Base-by-base conservation (phyloP, 108 stramenopile species). In the Skeletonema tropicum region DNA sequence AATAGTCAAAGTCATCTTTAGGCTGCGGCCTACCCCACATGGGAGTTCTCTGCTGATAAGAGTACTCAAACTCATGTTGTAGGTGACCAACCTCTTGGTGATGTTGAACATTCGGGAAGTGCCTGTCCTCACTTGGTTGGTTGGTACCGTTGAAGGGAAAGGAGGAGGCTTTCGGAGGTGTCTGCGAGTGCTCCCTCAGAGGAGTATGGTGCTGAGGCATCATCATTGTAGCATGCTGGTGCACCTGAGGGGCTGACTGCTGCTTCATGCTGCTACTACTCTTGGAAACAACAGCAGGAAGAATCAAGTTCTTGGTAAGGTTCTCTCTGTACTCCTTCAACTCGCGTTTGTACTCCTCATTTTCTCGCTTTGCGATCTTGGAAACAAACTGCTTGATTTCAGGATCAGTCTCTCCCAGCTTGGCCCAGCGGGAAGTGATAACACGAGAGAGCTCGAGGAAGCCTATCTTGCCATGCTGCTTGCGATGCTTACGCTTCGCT, bases 401-500 rank as follows among this genome's bases (percentile, higher is more conserved):
- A 2, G 75, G 82, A 69, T 83, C 75, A 7, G 65, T 58, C 5
- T 39, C 26, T 19, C 73, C 82, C 14, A 83, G 42, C 35, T 64
- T 21, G 11, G 82, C 71, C 92, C 92, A 94, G 29, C 83, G 85
- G 11, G 71, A 59, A 5, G 88, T 84, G 46, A 94, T 89, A 19
- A 77, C 45, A 21, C 80, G 68, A 3, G 92, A 90, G 60, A 94
- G 75, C 26, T 94, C 92, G 5, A 83, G 77, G 74, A 94, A 94
- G 10, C 89, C 90, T 21, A 94, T 85, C 71, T 94, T 91, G 17
- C 92, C 90, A 65, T 94, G 92, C 25, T 83, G 72, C 72, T 91
- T 90, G 39, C 92, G 78, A 79, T 93, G 90, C 64, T 76, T 77
- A 42, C 85, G 78, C 38, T 83, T 83, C 32, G 57, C 55, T 12